These are phyloP conservation scores for Angomonas desouzai DNA, from an alignment of 208 protist species.

Conservation along the genomic window DNA sequence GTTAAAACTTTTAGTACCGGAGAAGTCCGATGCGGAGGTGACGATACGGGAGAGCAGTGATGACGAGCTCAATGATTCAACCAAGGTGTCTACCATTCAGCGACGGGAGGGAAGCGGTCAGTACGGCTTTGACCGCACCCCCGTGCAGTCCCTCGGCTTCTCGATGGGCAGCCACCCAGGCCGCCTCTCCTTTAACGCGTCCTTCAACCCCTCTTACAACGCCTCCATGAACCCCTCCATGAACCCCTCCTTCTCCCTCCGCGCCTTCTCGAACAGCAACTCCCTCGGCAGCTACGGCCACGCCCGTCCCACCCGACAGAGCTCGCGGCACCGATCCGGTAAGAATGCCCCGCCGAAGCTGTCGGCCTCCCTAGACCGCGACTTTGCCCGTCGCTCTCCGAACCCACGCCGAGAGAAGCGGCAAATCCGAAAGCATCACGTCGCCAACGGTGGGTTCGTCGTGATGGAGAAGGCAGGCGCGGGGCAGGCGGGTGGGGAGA, in stretches of 20 bases:
- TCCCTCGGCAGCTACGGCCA: not conserved
- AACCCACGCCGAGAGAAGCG: not conserved
- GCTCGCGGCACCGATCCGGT: not conserved
- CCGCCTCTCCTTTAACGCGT: not conserved
- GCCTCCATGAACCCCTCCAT: slow-evolving; percentile 3
- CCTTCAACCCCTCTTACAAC: slow-evolving; percentile 8
- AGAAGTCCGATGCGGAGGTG: slow-evolving; percentile 6
- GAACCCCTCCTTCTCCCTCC: slow-evolving; percentile 1
- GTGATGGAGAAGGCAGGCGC: slow-evolving; percentile 3
- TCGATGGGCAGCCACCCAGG: not conserved
- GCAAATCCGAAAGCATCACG: not conserved
- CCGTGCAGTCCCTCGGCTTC: slow-evolving; percentile 1
- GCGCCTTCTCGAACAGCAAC: not conserved
- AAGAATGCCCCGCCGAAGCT: not conserved
- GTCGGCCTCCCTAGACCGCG: not conserved
- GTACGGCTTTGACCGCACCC: slow-evolving; percentile 1
- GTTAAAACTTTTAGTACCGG: not conserved
- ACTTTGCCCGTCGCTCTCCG: not conserved
- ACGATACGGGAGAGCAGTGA: not conserved
- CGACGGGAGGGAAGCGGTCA: not conserved
- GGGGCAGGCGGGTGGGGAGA: not conserved
- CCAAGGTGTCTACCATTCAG: slow-evolving; percentile 17
- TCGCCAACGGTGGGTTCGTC: not conserved
- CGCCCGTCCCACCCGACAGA: not conserved
- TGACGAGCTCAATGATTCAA: slow-evolving; percentile 11